phyloP scores from a whole-genome alignment of 2,329 filamentous ascomycete genomes.

The Cryphonectria carpinicola region DNA sequence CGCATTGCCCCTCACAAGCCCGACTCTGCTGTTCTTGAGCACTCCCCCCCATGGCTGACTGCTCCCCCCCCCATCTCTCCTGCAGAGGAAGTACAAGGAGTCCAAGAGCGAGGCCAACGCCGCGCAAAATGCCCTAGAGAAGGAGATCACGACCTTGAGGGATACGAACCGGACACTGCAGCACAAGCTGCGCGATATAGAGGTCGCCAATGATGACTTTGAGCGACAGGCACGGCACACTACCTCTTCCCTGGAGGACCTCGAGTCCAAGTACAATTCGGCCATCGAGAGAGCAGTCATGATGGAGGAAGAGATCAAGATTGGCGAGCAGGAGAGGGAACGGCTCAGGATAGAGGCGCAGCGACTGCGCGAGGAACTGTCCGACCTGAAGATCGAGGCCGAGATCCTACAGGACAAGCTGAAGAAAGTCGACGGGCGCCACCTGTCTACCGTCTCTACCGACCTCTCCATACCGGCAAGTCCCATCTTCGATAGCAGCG shows the following conservation, averaged over 20 bases:
- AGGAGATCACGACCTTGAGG: conserved; percentile 90
- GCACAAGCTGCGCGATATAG: conserved; percentile 86
- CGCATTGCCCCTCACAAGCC: conserved; percentile 35
- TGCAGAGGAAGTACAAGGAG: conserved; percentile 91
- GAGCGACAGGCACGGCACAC: conserved; percentile 96
- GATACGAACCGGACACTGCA: conserved; percentile 82
- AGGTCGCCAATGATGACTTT: conserved; percentile 98
- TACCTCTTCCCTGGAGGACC: conserved; percentile 91
- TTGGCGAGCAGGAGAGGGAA: conserved; percentile 91
- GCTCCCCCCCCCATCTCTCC: conserved; percentile 19
- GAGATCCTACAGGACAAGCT: conserved; percentile 95
- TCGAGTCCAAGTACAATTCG: conserved; percentile 96
- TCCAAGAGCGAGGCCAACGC: conserved; percentile 85
- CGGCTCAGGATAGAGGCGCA: conserved; percentile 86
- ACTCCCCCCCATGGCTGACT: conserved; percentile 30
- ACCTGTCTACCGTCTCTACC: conserved; percentile 63
- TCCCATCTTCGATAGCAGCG: conserved; percentile 75
- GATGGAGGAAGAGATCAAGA: conserved; percentile 92
- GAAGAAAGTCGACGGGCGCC: conserved; percentile 64
- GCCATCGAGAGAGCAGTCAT: conserved; percentile 90
- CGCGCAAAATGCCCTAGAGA: conserved; percentile 85
- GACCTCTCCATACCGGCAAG: conserved; percentile 68
- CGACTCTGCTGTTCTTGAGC: neutral
- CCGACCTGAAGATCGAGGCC: conserved; percentile 90
- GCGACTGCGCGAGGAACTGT: conserved; percentile 84